Evolutionary conservation across 345 rosid species (phyloP).

Genomic region (Gossypium stocksii): DNA sequence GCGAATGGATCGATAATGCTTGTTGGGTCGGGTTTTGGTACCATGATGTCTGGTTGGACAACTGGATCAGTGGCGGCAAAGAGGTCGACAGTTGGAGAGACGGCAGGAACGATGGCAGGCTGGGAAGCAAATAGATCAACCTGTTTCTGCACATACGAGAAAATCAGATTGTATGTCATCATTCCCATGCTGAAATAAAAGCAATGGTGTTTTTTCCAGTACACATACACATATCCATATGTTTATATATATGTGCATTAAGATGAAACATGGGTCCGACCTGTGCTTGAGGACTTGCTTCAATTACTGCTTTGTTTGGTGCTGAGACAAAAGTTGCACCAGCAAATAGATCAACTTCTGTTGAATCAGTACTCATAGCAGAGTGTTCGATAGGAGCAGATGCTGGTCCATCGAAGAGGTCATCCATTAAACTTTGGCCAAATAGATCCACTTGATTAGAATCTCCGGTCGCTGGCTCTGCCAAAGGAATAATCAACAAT

Average conservation of each 20-base stretch:
- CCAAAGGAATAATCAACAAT: conserved; percentile 24
- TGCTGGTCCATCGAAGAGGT: conserved; percentile 66
- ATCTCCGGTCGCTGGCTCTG: conserved; percentile 62
- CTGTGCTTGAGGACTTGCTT: conserved; percentile 48
- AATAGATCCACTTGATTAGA: conserved; percentile 73
- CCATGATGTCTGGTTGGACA: conserved; percentile 39
- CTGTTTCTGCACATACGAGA: conserved; percentile 32
- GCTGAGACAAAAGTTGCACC: conserved; percentile 94
- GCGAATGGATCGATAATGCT: conserved; percentile 76
- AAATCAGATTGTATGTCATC: neutral
- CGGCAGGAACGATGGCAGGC: conserved; percentile 40
- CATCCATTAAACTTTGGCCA: conserved; percentile 72
- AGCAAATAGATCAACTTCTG: conserved; percentile 84
- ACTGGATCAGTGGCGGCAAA: conserved; percentile 52
- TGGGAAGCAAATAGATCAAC: conserved; percentile 44
- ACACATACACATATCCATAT: too few relatives aligned
- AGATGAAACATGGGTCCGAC: conserved; percentile 36
- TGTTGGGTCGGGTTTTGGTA: conserved; percentile 32
- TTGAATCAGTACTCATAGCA: conserved; percentile 35
- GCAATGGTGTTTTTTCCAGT: too few relatives aligned
- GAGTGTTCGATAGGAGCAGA: conserved; percentile 48
- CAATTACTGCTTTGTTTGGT: conserved; percentile 42
- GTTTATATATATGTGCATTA: neutral
- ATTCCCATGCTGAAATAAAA: too few relatives aligned
- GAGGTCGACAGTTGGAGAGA: conserved; percentile 53